These are phyloP conservation scores for Chimonanthus praecox DNA, from an alignment of 164 flowering plant species.

Conservation along the genomic window DNA sequence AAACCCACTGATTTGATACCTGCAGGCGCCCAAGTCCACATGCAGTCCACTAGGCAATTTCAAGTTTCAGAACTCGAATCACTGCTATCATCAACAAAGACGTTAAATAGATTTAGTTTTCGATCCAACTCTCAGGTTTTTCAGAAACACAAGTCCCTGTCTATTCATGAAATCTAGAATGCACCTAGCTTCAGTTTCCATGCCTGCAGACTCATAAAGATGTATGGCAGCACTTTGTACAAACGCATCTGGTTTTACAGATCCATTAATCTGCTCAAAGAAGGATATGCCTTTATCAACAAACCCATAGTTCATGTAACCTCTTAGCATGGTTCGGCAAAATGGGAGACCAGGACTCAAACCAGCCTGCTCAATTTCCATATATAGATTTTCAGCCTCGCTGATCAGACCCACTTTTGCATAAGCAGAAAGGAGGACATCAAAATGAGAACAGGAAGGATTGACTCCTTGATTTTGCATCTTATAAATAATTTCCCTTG, in stretches of 20 bases:
- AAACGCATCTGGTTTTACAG: conserved; percentile 46
- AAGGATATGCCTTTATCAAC: conserved; percentile 57
- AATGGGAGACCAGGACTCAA: conserved; percentile 51
- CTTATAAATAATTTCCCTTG: conserved; percentile 46
- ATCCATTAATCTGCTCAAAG: conserved; percentile 36
- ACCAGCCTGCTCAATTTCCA: conserved; percentile 29
- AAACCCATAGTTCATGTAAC: conserved; percentile 61
- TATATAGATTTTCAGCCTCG: conserved; percentile 62
- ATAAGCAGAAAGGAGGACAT: conserved; percentile 40
- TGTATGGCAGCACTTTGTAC: conserved; percentile 70
- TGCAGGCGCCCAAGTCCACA: background rate
- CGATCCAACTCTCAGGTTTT: conserved; percentile 48
- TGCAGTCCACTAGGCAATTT: background rate
- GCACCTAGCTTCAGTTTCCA: conserved; percentile 34
- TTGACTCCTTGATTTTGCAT: conserved; percentile 51
- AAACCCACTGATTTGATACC: background rate
- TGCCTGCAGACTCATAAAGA: conserved; percentile 48
- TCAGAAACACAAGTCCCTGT: conserved; percentile 37
- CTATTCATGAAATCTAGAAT: conserved; percentile 51
- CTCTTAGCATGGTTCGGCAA: conserved; percentile 53
- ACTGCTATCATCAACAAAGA: background rate
- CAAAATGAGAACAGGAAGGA: conserved; percentile 52
- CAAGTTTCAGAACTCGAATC: background rate
- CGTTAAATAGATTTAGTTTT: background rate
- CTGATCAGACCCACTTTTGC: conserved; percentile 45